Base-by-base conservation (phyloP, 2,329 filamentous ascomycete species). In the Dendryphion nanum region DNA sequence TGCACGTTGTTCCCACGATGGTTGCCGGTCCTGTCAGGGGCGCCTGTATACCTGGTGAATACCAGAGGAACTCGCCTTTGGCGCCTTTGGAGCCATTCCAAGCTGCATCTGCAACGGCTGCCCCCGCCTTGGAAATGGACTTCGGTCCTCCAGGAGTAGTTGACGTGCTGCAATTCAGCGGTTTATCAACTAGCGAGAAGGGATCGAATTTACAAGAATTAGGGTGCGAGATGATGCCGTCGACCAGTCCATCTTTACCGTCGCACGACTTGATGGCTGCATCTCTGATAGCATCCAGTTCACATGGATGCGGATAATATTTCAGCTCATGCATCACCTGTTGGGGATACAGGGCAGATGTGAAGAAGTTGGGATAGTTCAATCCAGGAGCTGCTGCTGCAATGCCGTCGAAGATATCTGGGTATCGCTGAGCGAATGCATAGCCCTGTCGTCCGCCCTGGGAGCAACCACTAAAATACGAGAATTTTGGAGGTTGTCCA, bases 401-500 rank as follows among this genome's bases (percentile, higher is more conserved):
- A 34, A 72, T 70, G 16, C 68, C 67, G 38, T 72, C 59, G 38
- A 63, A 71, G 3, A 54, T 48, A 2, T 52, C 35, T 5, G 66
- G 66, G 39, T 61, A 69, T 12, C 58, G 41, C 38, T 70, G 66
- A 5, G 66, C 64, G 7, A 57, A 23, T 53, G 12, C 10, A 8
- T 13, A 13, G 8, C 10, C 12, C 15, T 30, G 29, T n/a, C 29
- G 10, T 2, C 29, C 29, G 12, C 29, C 29, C 10, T 17, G 8
- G 13, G 10, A 13, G 29, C 29, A 30, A 10, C 29, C 29, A 16
- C 13, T 30, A 15, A n/a, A 30, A 15, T 30, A 30, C 8, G 29
- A 12, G 29, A 13, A 30, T 8, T 10, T 15, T 26, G 23, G 10
- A n/a, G 10, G 10, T 8, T n/a, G 23, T 8, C 23, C 23, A 3